Percentiles rank a stretch among this genome's conserved stretches.
phyloP scores from a whole-genome alignment of 106 monocot genomes.

The Dioscorea alata region DNA sequence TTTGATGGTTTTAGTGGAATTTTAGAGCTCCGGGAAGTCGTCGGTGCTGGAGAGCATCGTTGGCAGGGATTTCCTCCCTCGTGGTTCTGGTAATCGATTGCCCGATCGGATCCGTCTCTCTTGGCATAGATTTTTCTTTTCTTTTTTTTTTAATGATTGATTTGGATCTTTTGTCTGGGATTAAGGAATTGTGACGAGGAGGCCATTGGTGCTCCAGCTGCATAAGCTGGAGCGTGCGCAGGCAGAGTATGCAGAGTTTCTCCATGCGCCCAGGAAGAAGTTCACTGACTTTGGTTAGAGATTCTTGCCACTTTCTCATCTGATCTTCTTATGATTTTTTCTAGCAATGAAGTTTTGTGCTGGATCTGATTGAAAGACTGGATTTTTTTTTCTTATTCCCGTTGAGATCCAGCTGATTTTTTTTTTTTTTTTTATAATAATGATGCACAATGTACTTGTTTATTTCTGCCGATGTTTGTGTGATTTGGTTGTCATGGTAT shows the following conservation, averaged over 20 bases:
- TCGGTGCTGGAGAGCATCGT: constrained; percentile 96
- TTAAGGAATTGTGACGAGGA: constrained; percentile 50
- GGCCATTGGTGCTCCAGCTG: constrained; percentile 49
- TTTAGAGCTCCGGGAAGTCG: constrained; percentile 87
- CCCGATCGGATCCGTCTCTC: neutral
- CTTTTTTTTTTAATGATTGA: neutral
- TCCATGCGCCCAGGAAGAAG: constrained; percentile 37
- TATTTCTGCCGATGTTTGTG: no score
- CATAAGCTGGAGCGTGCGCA: constrained; percentile 34
- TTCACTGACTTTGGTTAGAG: constrained; percentile 41
- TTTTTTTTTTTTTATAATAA: no score
- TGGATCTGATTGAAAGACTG: no score
- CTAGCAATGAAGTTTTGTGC: no score
- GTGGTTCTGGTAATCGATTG: constrained; percentile 70
- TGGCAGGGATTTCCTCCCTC: constrained; percentile 85
- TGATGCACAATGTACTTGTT: no score
- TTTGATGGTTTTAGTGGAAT: neutral
- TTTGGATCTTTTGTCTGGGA: neutral
- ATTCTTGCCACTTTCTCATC: no score
- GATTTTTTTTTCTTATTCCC: no score
- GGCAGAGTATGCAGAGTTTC: constrained; percentile 50
- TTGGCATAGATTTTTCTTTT: neutral
- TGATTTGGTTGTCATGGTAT: no score
- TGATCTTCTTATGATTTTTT: no score
- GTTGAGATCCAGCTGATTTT: no score